Conservation (phyloP, 2,329 filamentous ascomycete genomes). For the Cladophialophora yegresii region DNA sequence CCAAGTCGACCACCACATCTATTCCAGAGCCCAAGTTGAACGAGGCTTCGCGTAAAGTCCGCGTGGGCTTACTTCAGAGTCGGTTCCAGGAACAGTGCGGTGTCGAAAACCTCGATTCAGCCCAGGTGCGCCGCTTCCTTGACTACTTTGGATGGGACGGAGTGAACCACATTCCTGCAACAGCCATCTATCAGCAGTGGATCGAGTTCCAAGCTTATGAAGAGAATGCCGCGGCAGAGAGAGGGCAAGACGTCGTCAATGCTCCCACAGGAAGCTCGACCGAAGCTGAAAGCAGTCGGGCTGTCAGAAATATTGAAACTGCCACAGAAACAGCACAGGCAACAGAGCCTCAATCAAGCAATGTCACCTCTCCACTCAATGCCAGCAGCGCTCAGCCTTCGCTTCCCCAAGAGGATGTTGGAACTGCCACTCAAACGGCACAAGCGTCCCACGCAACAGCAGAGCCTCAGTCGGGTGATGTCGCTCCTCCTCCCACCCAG, state of each 20-base stretch:
- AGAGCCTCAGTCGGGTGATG: not conserved
- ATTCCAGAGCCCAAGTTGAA: not conserved
- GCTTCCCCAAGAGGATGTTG: not conserved
- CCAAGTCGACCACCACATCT: not conserved
- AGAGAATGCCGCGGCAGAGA: not conserved
- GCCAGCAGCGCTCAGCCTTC: not conserved
- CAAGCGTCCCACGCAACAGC: not conserved
- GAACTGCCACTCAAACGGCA: not conserved
- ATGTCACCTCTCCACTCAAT: not conserved
- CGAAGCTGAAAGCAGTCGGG: not conserved
- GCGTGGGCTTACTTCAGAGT: not conserved
- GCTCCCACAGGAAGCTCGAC: not conserved
- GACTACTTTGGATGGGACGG: not conserved
- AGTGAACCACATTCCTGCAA: not conserved
- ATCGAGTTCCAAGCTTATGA: not conserved
- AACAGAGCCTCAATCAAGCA: not conserved
- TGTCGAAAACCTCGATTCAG: not conserved
- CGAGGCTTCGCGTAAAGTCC: not conserved
- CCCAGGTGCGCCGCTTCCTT: not conserved
- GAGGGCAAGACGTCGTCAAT: not conserved
- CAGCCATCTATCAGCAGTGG: not conserved
- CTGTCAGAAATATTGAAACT: not conserved
- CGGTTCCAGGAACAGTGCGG: not conserved
- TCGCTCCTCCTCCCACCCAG: not conserved
- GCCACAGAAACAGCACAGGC: not conserved